Evolutionary conservation across 2,329 filamentous ascomycete genomes (phyloP), one percentile per base, ranked within the genome.

Genomic region (Davidsoniella neocaledoniae): DNA sequence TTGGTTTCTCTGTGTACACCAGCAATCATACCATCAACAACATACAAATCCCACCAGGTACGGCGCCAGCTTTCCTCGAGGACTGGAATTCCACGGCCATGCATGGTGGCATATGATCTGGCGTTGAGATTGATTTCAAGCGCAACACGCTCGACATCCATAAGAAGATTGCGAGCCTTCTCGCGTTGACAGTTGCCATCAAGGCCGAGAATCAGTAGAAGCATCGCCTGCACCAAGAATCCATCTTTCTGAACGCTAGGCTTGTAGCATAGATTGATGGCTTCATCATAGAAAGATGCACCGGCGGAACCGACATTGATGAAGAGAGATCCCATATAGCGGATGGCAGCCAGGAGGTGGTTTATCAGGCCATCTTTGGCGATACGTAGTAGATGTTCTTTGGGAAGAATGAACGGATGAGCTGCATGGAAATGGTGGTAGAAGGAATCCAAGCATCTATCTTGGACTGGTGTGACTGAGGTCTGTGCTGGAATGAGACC

Each of bases 11-110:
- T 74, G 56, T 83, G 84, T 56, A 94, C 79, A 3, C 84, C 85
- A 4, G 86, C 84, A 56, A 93, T 73, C 73, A 94, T 82, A 49
- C 82, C 85, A 60, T 94, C 86, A 12, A 86, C 74, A n/a, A 85
- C 74, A 59, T 81, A 90, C 3, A 78, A 60, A 54, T 78, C 86
- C 88, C 88, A 95, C 87, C 87, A 95, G 1, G 87, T 95, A 52
- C 88, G 73, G 16, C 86, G 76, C 76, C 86, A 82, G 61, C 81
- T 85, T 63, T 95, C 88, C 60, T 90, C 84, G 2, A 88, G 61
- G 1, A 86, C 69, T 0, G 76, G 70, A 53, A 82, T 76, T 4
- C 77, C 76, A 25, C 72, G 68, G 14, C 82, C 80, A 57, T 86
- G 69, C 4, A 71, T 63, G 0, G 70, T 64, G 0, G 86, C 80